These are phyloP conservation scores for Arthrobotrys musiformis DNA, from an alignment of 2,329 filamentous ascomycete genomes.

Conservation along the genomic window DNA sequence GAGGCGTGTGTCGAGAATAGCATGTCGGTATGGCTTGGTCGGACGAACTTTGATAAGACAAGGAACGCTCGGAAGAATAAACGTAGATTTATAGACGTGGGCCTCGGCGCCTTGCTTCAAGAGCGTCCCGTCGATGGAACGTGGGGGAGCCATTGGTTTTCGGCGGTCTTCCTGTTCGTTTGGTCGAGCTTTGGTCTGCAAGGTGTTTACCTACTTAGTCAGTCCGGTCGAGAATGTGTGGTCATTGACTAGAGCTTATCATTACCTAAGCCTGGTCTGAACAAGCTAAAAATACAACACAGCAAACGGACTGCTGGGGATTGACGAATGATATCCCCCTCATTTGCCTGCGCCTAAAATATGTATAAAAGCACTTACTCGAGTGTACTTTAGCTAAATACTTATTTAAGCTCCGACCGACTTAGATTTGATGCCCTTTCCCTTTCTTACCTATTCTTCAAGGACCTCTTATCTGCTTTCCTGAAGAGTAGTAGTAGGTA, in stretches of 20 bases:
- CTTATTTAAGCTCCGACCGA: no score
- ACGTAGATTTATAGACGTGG: slow-evolving; percentile 87
- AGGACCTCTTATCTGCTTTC: no score
- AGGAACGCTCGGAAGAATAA: slow-evolving; percentile 74
- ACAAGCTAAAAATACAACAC: neutral
- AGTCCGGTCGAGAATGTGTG: no score
- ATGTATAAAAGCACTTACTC: no score
- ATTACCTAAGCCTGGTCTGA: no score
- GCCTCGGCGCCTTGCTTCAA: slow-evolving; percentile 96
- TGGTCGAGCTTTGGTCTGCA: no score
- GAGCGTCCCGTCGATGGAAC: slow-evolving; percentile 71
- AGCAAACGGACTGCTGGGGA: neutral
- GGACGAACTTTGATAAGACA: slow-evolving; percentile 92
- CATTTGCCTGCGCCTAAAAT: neutral
- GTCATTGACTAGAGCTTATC: no score
- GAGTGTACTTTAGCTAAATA: no score
- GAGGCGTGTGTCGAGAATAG: slow-evolving; percentile 84
- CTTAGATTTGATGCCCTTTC: neutral
- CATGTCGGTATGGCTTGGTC: slow-evolving; percentile 89
- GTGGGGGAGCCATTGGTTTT: neutral
- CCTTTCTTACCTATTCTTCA: no score
- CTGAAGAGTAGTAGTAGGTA: no score
- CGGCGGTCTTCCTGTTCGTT: neutral
- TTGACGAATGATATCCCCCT: neutral
- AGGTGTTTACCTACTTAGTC: no score